Conservation (phyloP, 345 rosid species). For the Noccaea caerulescens region DNA sequence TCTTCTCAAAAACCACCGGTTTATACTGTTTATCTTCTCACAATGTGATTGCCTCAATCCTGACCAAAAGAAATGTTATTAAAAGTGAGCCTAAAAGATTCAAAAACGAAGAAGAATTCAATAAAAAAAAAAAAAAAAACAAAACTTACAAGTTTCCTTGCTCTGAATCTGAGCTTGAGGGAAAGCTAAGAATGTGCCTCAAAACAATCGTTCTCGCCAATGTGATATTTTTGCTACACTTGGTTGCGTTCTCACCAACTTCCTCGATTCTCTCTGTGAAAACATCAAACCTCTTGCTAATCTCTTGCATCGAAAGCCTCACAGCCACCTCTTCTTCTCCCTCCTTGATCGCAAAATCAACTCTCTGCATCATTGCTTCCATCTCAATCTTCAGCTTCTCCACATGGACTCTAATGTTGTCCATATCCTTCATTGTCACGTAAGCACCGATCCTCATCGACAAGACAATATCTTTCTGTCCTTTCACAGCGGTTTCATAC, state of each 20-base stretch:
- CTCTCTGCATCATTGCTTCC: conserved; percentile 55
- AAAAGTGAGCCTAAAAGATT: conserved; percentile 30
- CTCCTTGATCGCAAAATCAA: conserved; percentile 55
- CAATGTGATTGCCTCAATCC: conserved; percentile 44
- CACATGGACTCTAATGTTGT: conserved; percentile 56
- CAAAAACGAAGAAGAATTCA: no score
- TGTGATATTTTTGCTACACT: conserved; percentile 67
- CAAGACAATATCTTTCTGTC: conserved; percentile 55
- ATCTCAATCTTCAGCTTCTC: conserved; percentile 58
- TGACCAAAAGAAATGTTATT: conserved; percentile 14
- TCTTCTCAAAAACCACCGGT: conserved; percentile 27
- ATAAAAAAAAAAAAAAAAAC: background rate
- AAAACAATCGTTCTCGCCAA: conserved; percentile 73
- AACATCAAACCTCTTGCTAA: conserved; percentile 62
- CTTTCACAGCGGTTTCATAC: conserved; percentile 61
- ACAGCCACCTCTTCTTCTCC: conserved; percentile 54
- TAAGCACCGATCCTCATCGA: conserved; percentile 58
- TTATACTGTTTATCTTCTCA: conserved; percentile 29
- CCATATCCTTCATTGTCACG: conserved; percentile 65
- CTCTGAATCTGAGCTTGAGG: conserved; percentile 42
- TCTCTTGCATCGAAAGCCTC: conserved; percentile 74
- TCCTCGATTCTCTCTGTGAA: conserved; percentile 63
- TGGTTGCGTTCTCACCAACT: conserved; percentile 63
- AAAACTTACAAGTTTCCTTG: conserved; percentile 41
- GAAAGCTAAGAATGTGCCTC: conserved; percentile 59